These are phyloP conservation scores for Botrytis sinoallii DNA, from an alignment of 2,329 filamentous ascomycete genomes.

Conservation along the genomic window DNA sequence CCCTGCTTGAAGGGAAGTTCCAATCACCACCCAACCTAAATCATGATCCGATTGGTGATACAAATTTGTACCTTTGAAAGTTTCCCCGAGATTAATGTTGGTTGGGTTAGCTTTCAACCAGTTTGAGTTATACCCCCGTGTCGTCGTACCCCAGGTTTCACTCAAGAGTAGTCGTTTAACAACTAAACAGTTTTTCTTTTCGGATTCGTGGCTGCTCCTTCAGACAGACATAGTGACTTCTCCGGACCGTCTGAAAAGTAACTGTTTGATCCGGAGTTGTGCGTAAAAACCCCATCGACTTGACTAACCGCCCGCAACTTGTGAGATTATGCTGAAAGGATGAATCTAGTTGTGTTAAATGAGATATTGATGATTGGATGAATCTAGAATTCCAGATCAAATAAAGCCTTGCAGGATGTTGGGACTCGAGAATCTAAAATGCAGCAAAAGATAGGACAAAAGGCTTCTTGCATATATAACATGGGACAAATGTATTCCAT, in stretches of 20 bases:
- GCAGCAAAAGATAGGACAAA: background rate
- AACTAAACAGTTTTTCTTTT: background rate
- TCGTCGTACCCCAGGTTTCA: constrained; percentile 12
- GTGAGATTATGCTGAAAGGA: background rate
- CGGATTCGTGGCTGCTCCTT: background rate
- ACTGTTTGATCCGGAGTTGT: background rate
- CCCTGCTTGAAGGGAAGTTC: constrained; percentile 5
- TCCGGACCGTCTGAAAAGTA: background rate
- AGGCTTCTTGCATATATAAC: constrained; percentile 7
- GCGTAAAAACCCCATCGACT: background rate
- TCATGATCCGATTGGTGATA: constrained; percentile 11
- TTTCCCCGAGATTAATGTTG: constrained; percentile 9
- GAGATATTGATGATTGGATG: background rate
- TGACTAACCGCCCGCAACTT: background rate
- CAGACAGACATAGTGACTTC: background rate
- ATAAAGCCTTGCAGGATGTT: background rate
- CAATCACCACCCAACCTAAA: background rate
- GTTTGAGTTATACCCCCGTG: background rate
- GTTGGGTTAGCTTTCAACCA: background rate
- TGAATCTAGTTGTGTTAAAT: background rate
- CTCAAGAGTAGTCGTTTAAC: background rate
- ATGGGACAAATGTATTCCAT: background rate
- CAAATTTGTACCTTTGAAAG: background rate
- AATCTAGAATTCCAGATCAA: background rate
- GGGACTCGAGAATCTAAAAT: constrained; percentile 7